Evolutionary conservation across 1,284 basidiomycete genomes (phyloP), one percentile per base, ranked within the genome.

Genomic region (Grifola frondosa): DNA sequence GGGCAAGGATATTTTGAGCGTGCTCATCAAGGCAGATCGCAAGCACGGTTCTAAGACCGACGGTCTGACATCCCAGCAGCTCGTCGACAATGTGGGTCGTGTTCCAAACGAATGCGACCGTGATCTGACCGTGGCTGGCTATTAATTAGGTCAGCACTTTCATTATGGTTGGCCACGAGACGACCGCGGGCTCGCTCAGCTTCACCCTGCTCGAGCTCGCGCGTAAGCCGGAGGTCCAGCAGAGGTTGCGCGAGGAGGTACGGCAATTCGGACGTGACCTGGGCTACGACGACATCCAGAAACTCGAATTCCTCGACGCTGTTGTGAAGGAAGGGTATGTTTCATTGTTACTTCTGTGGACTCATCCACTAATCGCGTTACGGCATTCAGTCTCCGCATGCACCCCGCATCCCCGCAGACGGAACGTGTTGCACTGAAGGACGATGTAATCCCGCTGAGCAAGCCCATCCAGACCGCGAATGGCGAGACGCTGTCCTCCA

Each of bases 221-320:
- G 1, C 64, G 65, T 26, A 54, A 75, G 40, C 74, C 65, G 0
- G 69, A 72, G 3, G 64, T 70, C 11, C 81, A 84, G 57, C 52
- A 63, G 29, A 69, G 65, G 30, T 63, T 84, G 9, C 73, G 81
- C 5, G 66, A 73, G 15, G 82, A 86, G 50, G 63, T 84, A 19
- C 48, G 50, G 20, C 16, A 16, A 10, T 37, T 35, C 25, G 53
- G 49, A 21, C 44, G 56, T 40, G 49, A 66, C 9, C 50, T 62
- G 22, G 49, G 51, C 12, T 74, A 72, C 60, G 74, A 80, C 11
- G 71, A 80, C 46, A 60, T 80, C 3, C 65, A 62, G 33, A 58
- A 65, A 21, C 53, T 63, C 12, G 44, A 74, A 0, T 83, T 77
- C 56, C 70, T 86, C 16, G 77, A 84, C 49, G 75, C 78, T 0